A percentile compares a stretch with the other conserved stretches of the same genome.
Conservation (phyloP, 345 rosid genomes). For the Eucalyptus lansdowneana region DNA sequence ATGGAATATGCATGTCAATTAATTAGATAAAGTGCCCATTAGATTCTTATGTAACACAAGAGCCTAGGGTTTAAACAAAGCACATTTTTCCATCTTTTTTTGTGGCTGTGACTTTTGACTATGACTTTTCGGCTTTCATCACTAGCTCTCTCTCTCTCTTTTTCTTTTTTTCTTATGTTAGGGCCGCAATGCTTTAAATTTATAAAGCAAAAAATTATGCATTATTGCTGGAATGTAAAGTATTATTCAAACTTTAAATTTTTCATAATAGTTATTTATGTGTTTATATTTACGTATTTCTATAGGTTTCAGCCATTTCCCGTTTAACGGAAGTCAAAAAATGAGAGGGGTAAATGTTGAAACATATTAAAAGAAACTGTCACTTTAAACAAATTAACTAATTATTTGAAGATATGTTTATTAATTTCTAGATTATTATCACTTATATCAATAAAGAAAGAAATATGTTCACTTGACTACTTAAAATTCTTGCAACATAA, state of each 20-base stretch:
- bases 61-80: neutral
- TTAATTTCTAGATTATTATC: neutral
- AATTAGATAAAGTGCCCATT: neutral
- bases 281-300: neutral
- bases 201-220: neutral
- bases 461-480: neutral
- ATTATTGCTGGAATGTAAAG: too few relatives aligned
- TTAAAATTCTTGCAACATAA: neutral
- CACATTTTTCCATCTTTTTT: neutral
- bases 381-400: neutral
- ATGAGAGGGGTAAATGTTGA: neutral
- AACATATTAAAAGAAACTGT: neutral
- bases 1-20: neutral
- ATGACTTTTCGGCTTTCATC: neutral
- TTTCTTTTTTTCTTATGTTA: neutral
- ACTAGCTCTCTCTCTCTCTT: accelerated
- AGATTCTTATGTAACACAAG: neutral
- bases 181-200: neutral
- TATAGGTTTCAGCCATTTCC: neutral
- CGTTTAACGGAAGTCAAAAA: neutral
- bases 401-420: neutral
- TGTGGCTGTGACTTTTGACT: neutral
- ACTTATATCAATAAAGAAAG: neutral
- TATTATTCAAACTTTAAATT: neutral
- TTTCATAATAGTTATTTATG: neutral